Percentiles rank a stretch among this genome's conserved stretches.
Conservation (phyloP, 257 asterid species). For the Capsicum pubescens region DNA sequence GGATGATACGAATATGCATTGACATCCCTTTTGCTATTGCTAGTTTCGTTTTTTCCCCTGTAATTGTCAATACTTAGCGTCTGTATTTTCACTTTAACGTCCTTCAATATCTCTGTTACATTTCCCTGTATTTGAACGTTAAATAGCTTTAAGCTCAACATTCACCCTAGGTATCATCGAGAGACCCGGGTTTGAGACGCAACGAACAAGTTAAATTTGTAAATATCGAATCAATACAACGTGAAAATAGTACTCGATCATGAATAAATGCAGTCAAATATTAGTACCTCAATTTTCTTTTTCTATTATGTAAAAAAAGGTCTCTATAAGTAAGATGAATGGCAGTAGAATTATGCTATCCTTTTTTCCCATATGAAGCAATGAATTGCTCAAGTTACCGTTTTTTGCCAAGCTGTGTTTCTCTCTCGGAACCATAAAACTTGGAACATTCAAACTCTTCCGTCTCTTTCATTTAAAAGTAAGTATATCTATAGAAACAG, state of each 20-base stretch:
- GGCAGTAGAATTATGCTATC: too few species aligned
- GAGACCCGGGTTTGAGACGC: background rate
- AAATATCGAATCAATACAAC: background rate
- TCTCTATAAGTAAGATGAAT: background rate
- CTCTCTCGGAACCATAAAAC: too few species aligned
- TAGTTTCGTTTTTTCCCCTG: background rate
- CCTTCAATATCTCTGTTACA: background rate
- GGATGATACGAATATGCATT: constrained; percentile 21
- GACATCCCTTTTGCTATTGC: constrained; percentile 15
- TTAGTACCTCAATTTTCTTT: background rate
- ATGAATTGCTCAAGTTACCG: too few species aligned
- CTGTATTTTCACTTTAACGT: background rate
- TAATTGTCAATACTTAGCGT: background rate
- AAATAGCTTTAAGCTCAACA: background rate
- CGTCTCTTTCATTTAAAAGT: too few species aligned
- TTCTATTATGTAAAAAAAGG: background rate
- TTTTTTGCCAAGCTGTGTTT: too few species aligned
- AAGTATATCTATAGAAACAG: background rate
- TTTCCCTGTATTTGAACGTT: background rate
- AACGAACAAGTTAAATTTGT: background rate
- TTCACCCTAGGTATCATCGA: background rate
- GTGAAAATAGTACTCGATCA: background rate
- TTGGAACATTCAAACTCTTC: too few species aligned
- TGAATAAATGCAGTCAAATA: background rate
- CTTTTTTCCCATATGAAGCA: too few species aligned